phyloP scores from a whole-genome alignment of 192 early-diverging fungal genomes.

The Coemansia sp. region DNA sequence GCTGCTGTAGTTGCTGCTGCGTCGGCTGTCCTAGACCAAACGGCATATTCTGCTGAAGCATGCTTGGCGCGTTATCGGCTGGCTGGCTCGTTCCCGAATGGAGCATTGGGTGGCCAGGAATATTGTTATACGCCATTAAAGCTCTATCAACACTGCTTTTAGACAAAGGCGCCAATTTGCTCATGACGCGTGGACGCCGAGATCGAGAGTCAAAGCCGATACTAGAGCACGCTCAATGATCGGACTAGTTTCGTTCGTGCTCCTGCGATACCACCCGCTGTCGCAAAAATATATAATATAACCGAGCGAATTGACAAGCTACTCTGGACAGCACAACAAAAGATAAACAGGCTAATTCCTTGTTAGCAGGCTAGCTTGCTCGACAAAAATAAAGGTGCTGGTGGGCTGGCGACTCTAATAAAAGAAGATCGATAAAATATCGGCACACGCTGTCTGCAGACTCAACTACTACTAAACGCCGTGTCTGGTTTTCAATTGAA shows the following conservation, averaged over 20 bases:
- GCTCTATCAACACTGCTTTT: slow-evolving; percentile 43
- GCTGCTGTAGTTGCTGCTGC: slow-evolving; percentile 22
- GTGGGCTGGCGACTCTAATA: neutral
- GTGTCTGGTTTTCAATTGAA: neutral
- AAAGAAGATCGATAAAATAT: neutral
- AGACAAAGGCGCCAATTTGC: slow-evolving; percentile 32
- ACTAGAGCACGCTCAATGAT: slow-evolving; percentile 5
- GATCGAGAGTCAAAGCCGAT: slow-evolving; percentile 6
- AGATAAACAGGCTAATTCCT: neutral
- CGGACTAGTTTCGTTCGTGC: neutral
- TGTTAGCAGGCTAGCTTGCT: neutral
- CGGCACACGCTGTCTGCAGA: neutral
- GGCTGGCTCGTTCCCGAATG: slow-evolving; percentile 25
- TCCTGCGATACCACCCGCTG: neutral
- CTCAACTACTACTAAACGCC: neutral
- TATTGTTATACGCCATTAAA: slow-evolving; percentile 48
- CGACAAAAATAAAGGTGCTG: neutral
- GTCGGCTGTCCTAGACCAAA: slow-evolving; percentile 14
- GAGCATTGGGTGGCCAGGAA: slow-evolving; percentile 33
- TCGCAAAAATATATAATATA: neutral
- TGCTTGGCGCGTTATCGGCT: slow-evolving; percentile 13
- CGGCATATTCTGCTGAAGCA: slow-evolving; percentile 31
- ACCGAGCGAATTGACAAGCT: neutral
- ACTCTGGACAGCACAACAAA: neutral
- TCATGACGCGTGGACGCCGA: slow-evolving; percentile 30